phyloP scores from a whole-genome alignment of 768 basidiomycete species.

The Phylloporus scabripes region DNA sequence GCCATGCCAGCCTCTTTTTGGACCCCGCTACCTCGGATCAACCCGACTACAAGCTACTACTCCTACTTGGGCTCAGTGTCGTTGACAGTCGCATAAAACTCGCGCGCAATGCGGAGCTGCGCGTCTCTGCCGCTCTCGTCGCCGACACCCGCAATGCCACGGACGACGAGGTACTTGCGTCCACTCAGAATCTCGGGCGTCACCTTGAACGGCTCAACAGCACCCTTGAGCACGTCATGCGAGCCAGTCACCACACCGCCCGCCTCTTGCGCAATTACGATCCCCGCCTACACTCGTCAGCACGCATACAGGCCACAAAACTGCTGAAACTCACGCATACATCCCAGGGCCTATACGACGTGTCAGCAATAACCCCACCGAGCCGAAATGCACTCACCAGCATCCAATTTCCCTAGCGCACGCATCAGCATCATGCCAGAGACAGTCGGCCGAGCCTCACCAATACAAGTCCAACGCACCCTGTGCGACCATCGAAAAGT shows the following conservation, averaged over 20 bases:
- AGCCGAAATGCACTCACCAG: conserved; percentile 37
- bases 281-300: conserved; percentile 53
- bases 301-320: neutral
- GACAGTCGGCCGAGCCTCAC: conserved; percentile 37
- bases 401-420: conserved; percentile 71
- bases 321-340: conserved; percentile 51
- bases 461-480: conserved; percentile 87
- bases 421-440: neutral
- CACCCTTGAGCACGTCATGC: conserved; percentile 36
- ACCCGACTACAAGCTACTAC: neutral
- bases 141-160: conserved; percentile 59
- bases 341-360: conserved; percentile 64
- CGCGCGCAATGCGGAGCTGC: conserved; percentile 74
- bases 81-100: conserved; percentile 80
- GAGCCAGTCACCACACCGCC: conserved; percentile 78
- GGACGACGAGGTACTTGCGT: conserved; percentile 75
- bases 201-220: conserved; percentile 49
- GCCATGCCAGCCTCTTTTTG: conserved; percentile 12
- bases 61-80: conserved; percentile 55
- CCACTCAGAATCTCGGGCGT: conserved; percentile 68
- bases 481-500: conserved; percentile 80
- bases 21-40: neutral
- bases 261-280: conserved; percentile 87
- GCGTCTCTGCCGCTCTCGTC: conserved; percentile 62
- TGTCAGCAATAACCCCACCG: neutral